A percentile compares a stretch with the other conserved stretches of the same genome.
Conservation (phyloP, 345 rosid species). For the Corymbia maculata region DNA sequence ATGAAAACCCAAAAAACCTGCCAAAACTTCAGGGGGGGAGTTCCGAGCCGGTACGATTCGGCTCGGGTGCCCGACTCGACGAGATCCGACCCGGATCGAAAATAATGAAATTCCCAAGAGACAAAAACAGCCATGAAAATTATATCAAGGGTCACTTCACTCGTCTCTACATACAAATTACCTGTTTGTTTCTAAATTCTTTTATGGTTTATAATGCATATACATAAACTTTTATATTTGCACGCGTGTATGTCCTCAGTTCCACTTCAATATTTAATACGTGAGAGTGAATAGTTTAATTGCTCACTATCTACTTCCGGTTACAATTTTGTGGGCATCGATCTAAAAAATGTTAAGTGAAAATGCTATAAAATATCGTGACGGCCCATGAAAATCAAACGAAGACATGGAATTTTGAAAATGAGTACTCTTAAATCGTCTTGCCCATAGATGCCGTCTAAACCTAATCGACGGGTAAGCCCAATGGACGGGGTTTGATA, state of each 20-base stretch:
- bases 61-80: neutral
- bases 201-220: neutral
- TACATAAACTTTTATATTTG: neutral
- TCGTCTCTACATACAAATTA: neutral
- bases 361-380: neutral
- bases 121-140: neutral
- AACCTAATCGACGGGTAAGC: neutral
- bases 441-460: neutral
- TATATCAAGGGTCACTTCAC: neutral
- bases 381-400: neutral
- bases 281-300: neutral
- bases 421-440: neutral
- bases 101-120: neutral
- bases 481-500: neutral
- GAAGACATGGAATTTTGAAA: neutral
- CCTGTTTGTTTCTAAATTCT: neutral
- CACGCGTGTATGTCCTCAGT: neutral
- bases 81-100: neutral
- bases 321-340: neutral
- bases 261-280: neutral
- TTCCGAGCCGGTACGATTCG: neutral
- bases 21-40: neutral
- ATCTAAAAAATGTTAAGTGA: neutral
- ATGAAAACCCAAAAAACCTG: neutral
- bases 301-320: neutral